These are phyloP conservation scores for Ophiostoma ulmi DNA, from an alignment of 2,329 filamentous ascomycete genomes.

Conservation along the genomic window DNA sequence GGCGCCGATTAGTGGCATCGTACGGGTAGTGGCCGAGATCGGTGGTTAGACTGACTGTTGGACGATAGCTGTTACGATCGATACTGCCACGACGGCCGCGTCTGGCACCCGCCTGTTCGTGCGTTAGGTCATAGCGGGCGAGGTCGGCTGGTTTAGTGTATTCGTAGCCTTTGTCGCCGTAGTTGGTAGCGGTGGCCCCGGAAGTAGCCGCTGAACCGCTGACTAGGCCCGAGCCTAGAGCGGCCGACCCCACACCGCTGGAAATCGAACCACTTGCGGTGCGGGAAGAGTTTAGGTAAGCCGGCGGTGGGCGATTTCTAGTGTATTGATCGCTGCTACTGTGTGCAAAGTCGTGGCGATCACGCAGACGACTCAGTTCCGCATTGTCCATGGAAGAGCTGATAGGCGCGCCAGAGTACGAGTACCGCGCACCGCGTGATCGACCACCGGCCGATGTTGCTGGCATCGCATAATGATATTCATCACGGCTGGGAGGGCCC, in stretches of 20 bases:
- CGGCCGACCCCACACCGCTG: constrained; percentile 9
- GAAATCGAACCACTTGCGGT: constrained; percentile 36
- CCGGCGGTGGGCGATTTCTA: constrained; percentile 40
- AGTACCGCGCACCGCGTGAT: constrained; percentile 42
- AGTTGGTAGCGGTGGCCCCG: constrained; percentile 39
- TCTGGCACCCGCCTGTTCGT: constrained; percentile 39
- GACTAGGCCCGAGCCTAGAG: constrained; percentile 9
- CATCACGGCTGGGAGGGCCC: constrained; percentile 46
- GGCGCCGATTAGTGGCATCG: constrained; percentile 31
- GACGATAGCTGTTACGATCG: constrained; percentile 51
- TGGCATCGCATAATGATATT: constrained; percentile 53
- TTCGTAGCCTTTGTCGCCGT: constrained; percentile 56
- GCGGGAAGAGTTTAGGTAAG: constrained; percentile 43
- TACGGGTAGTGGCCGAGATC: constrained; percentile 45
- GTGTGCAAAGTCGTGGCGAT: constrained; percentile 41
- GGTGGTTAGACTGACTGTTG: constrained; percentile 49
- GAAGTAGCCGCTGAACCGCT: constrained; percentile 19
- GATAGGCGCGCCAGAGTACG: constrained; percentile 39
- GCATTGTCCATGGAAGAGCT: constrained; percentile 48
- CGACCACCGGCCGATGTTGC: constrained; percentile 48
- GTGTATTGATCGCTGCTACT: constrained; percentile 35
- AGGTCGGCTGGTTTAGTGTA: constrained; percentile 61
- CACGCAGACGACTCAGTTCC: constrained; percentile 47
- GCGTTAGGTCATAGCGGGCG: constrained; percentile 56
- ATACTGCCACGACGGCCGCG: constrained; percentile 49